Percentiles rank a stretch among this genome's conserved stretches.
phyloP scores from a whole-genome alignment of 495 filamentous ascomycete species.

The Viridothelium virens region DNA sequence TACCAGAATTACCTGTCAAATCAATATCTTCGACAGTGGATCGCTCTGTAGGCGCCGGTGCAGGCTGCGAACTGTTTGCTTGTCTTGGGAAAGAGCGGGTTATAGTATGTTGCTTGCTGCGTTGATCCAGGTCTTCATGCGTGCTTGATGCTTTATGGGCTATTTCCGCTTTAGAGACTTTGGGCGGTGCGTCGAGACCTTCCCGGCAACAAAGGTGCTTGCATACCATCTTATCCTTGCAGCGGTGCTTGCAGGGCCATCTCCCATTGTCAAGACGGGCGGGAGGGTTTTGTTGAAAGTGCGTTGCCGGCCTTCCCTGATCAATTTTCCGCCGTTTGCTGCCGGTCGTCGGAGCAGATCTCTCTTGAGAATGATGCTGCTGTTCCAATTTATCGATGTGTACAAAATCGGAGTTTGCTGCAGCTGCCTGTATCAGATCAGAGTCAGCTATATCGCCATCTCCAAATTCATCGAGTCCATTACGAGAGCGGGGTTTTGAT shows the following conservation, averaged over 20 bases:
- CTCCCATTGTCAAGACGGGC: conserved; percentile 68
- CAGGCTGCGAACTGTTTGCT: conserved; percentile 18
- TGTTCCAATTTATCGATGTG: conserved; percentile 42
- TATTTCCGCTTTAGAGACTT: conserved; percentile 39
- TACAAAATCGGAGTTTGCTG: conserved; percentile 36
- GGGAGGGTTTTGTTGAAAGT: conserved; percentile 28
- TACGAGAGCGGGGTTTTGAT: conserved; percentile 17
- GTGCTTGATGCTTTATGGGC: conserved; percentile 27
- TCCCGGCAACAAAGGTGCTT: conserved; percentile 87
- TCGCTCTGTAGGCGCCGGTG: conserved; percentile 15
- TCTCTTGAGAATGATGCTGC: conserved; percentile 9
- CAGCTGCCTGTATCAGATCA: conserved; percentile 43
- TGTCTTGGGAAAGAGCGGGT: conserved; percentile 19
- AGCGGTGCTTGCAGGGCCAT: conserved; percentile 81
- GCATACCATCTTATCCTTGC: conserved; percentile 67
- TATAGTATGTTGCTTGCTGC: conserved; percentile 1
- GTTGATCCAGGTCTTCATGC: conserved; percentile 4
- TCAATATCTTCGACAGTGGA: conserved; percentile 26
- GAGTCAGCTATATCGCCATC: conserved; percentile 50
- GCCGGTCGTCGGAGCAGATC: conserved; percentile 15
- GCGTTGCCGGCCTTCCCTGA: conserved; percentile 12
- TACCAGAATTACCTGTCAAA: not conserved
- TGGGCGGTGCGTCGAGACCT: conserved; percentile 71
- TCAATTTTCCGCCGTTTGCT: conserved; percentile 17
- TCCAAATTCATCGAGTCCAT: conserved; percentile 44